Evolutionary conservation across 2,329 filamentous ascomycete genomes (phyloP).

Genomic region (Cladosporium sp.): DNA sequence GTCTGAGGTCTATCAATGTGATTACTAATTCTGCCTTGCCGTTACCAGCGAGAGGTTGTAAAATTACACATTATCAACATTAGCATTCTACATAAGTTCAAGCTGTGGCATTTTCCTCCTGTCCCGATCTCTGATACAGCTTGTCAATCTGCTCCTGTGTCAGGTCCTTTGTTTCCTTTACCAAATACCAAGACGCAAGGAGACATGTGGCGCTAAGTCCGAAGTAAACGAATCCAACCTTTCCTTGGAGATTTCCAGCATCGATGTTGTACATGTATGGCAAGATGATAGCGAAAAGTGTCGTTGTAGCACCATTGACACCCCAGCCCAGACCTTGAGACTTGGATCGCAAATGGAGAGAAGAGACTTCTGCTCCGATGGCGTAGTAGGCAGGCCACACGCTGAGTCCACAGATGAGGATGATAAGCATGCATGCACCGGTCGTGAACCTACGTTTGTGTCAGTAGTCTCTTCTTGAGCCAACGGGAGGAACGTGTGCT

Average conservation of each 20-base stretch:
- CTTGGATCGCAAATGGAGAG: conserved; percentile 46
- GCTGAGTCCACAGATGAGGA: conserved; percentile 44
- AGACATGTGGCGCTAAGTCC: conserved; percentile 39
- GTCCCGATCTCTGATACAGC: not conserved
- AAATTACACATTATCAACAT: not conserved
- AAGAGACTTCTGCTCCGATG: conserved; percentile 46
- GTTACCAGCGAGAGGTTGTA: not conserved
- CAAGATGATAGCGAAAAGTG: conserved; percentile 39
- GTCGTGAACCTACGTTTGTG: conserved; percentile 40
- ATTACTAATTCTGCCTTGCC: too few relatives aligned
- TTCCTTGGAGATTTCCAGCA: conserved; percentile 43
- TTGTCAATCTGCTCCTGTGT: not conserved
- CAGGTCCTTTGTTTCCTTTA: conserved; percentile 57
- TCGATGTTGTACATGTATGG: conserved; percentile 56
- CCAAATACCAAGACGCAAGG: conserved; percentile 44
- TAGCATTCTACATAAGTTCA: not conserved
- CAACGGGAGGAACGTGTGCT: not conserved
- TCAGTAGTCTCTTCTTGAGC: not conserved
- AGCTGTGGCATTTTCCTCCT: not conserved
- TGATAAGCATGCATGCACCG: conserved; percentile 47
- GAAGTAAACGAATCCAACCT: conserved; percentile 45
- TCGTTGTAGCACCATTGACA: conserved; percentile 40
- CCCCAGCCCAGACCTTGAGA: conserved; percentile 49
- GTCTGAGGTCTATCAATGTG: not conserved
- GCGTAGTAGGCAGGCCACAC: conserved; percentile 49